phyloP scores from a whole-genome alignment of 2,329 filamentous ascomycete genomes.

The Apiospora kogelbergensis region DNA sequence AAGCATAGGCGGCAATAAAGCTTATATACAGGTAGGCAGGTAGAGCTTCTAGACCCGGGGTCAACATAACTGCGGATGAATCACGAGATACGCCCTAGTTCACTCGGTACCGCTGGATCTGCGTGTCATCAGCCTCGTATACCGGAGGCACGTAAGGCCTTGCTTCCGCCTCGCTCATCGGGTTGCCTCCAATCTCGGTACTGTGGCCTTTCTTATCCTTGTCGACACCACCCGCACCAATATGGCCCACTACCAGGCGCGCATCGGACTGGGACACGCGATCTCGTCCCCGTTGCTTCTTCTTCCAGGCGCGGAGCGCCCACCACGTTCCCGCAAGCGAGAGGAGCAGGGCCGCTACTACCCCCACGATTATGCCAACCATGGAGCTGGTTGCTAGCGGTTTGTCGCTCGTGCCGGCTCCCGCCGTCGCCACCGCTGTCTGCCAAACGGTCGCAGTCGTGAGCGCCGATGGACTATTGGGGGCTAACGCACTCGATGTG shows the following conservation, averaged over 20 bases:
- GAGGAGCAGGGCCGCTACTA: not conserved
- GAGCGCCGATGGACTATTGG: not conserved
- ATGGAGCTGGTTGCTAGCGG: not conserved
- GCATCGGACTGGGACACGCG: not conserved
- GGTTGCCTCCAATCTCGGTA: not conserved
- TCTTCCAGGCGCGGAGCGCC: not conserved
- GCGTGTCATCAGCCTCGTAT: not conserved
- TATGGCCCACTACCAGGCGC: not conserved
- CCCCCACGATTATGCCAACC: not conserved
- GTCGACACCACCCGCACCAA: not conserved
- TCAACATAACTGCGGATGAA: too few species aligned
- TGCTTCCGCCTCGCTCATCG: not conserved
- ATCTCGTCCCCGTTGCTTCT: not conserved
- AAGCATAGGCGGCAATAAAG: too few species aligned
- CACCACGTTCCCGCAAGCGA: not conserved
- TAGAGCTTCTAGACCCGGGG: too few species aligned
- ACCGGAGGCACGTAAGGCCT: not conserved
- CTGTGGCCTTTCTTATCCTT: not conserved
- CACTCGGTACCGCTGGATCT: not conserved
- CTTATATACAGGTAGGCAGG: too few species aligned
- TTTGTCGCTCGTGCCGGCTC: not conserved
- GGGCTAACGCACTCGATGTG: not conserved
- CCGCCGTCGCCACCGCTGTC: not conserved
- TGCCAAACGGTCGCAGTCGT: not conserved
- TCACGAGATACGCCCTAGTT: too few species aligned